Percentiles rank a stretch among this genome's conserved stretches.
phyloP scores from a whole-genome alignment of 2,329 filamentous ascomycete genomes.

The Thielaviopsis cerberus region DNA sequence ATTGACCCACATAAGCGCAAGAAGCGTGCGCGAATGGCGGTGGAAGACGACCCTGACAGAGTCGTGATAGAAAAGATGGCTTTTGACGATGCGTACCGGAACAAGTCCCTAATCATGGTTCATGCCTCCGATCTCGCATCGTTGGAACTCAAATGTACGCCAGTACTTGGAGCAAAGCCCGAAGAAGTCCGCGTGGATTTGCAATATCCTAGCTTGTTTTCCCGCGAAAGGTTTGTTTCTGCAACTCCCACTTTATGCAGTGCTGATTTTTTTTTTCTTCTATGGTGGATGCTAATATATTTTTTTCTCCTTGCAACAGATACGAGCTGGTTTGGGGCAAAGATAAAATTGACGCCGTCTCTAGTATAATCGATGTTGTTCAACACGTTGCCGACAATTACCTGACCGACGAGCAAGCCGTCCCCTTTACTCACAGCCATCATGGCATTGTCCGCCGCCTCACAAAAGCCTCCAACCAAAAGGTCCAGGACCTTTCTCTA shows the following conservation, averaged over 20 bases:
- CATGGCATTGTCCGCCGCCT: constrained; percentile 60
- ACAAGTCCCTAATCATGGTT: constrained; percentile 29
- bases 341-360: constrained; percentile 59
- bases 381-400: constrained; percentile 57
- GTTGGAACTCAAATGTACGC: constrained; percentile 30
- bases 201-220: constrained; percentile 64
- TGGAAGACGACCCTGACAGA: constrained; percentile 8
- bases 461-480: constrained; percentile 51
- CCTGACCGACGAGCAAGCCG: constrained; percentile 49
- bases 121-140: constrained; percentile 40
- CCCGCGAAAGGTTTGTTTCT: constrained; percentile 42
- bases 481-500: constrained; percentile 42
- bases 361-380: constrained; percentile 54
- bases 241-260: constrained; percentile 9
- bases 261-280: background rate
- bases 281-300: constrained; percentile 9
- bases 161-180: constrained; percentile 28
- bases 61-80: constrained; percentile 2
- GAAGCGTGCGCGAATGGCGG: constrained; percentile 14
- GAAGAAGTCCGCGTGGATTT: constrained; percentile 46
- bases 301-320: constrained; percentile 19
- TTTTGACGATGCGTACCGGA: constrained; percentile 12
- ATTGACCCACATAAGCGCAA: constrained; percentile 30
- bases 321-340: constrained; percentile 63
- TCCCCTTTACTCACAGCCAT: constrained; percentile 50